Evolutionary conservation across 208 protist species (phyloP).

Genomic region (Acanthamoeba castellanii): DNA sequence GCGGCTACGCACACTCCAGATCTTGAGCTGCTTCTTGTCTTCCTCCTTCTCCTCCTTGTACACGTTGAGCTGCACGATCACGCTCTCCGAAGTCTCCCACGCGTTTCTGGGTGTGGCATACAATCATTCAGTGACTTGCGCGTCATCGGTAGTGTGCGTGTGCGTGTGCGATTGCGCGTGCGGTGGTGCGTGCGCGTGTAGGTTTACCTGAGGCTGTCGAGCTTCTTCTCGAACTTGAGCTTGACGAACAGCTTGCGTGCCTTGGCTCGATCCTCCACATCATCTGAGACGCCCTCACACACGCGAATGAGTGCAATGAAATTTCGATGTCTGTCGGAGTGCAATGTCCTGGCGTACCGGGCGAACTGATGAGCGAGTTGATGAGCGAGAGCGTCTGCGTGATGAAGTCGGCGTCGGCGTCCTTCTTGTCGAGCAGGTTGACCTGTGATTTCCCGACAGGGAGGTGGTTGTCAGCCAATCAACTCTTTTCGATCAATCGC

Average conservation of each 20-base stretch:
- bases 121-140: too few relatives aligned
- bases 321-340: too few relatives aligned
- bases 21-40: slow-evolving; percentile 52
- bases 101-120: neutral
- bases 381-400: slow-evolving; percentile 35
- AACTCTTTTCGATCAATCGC: too few relatives aligned
- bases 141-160: too few relatives aligned
- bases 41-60: slow-evolving; percentile 55
- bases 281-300: neutral
- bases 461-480: neutral
- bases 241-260: neutral
- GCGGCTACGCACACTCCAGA: neutral
- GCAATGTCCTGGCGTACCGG: neutral
- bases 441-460: neutral
- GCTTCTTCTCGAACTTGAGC: slow-evolving; percentile 26
- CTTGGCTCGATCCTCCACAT: neutral
- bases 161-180: neutral
- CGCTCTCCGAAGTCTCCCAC: slow-evolving; percentile 6
- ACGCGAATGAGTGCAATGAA: too few relatives aligned
- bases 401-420: slow-evolving; percentile 14
- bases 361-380: slow-evolving; percentile 49
- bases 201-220: slow-evolving; percentile 1
- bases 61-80: slow-evolving; percentile 22
- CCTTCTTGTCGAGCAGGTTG: neutral
- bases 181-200: neutral